Conservation (phyloP, 176 grass and related monocot genomes). For the Aegilops tauschii region DNA sequence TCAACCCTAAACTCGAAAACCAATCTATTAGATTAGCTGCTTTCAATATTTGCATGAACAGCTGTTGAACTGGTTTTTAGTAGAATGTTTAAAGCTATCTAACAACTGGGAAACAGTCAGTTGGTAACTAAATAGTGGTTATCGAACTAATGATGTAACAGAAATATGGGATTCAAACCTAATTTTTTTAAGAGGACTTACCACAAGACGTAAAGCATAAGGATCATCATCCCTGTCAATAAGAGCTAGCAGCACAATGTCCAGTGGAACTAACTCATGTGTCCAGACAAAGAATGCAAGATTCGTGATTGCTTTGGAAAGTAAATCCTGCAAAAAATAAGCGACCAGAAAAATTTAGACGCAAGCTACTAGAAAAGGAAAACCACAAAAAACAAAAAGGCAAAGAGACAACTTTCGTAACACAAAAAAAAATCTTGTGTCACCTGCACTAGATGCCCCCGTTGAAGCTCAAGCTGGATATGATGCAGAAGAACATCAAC, state of each 20-base stretch:
- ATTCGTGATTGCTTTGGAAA: conserved; percentile 84
- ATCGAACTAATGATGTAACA: background rate
- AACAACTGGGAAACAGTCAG: background rate
- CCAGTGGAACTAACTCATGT: conserved; percentile 89
- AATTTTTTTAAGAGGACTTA: conserved; percentile 39
- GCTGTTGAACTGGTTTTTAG: conserved; percentile 11
- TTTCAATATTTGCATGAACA: conserved; percentile 10
- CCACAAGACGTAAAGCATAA: conserved; percentile 88
- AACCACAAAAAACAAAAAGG: conserved; percentile 19
- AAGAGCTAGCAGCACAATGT: conserved; percentile 92
- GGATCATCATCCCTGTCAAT: conserved; percentile 97
- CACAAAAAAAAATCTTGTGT: conserved; percentile 18
- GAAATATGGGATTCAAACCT: conserved; percentile 12
- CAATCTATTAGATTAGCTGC: background rate
- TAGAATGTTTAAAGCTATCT: conserved; percentile 18
- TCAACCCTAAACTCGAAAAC: background rate
- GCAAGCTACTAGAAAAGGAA: conserved; percentile 18
- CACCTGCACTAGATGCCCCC: conserved; percentile 77
- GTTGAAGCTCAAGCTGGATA: conserved; percentile 83
- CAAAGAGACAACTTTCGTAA: background rate
- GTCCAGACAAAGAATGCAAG: conserved; percentile 94
- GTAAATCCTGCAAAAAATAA: conserved; percentile 65
- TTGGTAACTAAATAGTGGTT: conserved; percentile 10
- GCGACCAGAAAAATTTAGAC: conserved; percentile 6
- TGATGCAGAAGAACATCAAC: conserved; percentile 99